Base-by-base conservation (phyloP, 129 eudicot genomes). In the Smallanthus sonchifolius region DNA sequence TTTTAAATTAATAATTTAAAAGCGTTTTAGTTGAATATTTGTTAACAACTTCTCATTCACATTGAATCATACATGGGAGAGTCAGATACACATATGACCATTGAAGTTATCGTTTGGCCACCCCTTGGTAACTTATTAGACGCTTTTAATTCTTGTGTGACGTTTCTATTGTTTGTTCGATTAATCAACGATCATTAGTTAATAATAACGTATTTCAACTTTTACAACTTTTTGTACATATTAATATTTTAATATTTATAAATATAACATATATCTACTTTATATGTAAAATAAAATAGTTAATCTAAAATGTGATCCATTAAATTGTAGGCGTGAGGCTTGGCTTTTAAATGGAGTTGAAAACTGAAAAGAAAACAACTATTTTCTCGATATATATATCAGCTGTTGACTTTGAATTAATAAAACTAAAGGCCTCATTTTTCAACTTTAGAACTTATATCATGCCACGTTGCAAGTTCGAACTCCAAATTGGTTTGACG, bases 101-200 rank as follows among this genome's bases (percentile, higher is more conserved):
- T 68, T 69, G 75, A 77, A 70, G 62, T 59, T 57, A 69, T 77
- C 52, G 52, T 69, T 13, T 57, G 67, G 81, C 62, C 75, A 77
- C 69, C 75, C 69, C 44, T 69, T 68, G 36, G 34, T 62, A 43
- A 4, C 60, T 11, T 17, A 49, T 20, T 13, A 24, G 16, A 66
- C 39, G 67, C 5, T 38, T 42, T 75, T 15, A 39, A 1, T 64
- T 64, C 39, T 65, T 9, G 15, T 28, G 11, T 43, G 77, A 32
- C 69, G 70, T 61, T 61, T 73, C 19, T n/a, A 37, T 56, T 56
- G 57, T 4, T 39, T 28, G 51, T 45, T 13, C 51, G 51, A 45
- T 45, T 45, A 11, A 45, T 45, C 51, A 45, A 45, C 51, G n/a
- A 45, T 45, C 16, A 0, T 13, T 45, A 13, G 11, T 45, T 24